Conservation (phyloP, 2,329 filamentous ascomycete genomes). For the Cladosporium sp. region DNA sequence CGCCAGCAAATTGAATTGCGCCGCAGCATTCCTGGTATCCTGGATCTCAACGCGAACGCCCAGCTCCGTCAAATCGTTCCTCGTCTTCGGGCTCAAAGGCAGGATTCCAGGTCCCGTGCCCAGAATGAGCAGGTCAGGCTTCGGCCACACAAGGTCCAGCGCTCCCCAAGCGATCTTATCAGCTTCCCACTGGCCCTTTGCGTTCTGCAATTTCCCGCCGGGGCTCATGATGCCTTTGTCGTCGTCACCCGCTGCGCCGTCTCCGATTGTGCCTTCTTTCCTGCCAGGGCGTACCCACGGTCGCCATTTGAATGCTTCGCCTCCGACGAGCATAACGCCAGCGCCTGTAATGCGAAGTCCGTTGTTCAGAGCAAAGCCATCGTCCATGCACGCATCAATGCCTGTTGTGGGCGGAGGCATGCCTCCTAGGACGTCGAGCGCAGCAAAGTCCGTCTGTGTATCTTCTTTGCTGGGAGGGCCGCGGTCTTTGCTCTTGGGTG, state of each 20-base stretch:
- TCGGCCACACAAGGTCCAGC: constrained; percentile 75
- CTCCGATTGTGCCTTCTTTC: constrained; percentile 33
- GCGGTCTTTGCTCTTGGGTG: constrained; percentile 51
- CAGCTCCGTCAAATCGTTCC: constrained; percentile 66
- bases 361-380: constrained; percentile 84
- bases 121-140: constrained; percentile 90
- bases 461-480: constrained; percentile 58
- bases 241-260: constrained; percentile 35
- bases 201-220: constrained; percentile 58
- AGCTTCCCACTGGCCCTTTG: constrained; percentile 77
- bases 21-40: constrained; percentile 89
- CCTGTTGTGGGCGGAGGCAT: constrained; percentile 73
- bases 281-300: constrained; percentile 59
- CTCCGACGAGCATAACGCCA: constrained; percentile 74
- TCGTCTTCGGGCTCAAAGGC: constrained; percentile 71
- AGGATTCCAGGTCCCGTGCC: constrained; percentile 73
- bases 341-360: constrained; percentile 65
- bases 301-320: constrained; percentile 83
- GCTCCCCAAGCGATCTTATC: constrained; percentile 67
- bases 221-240: constrained; percentile 28
- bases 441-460: constrained; percentile 67
- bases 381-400: constrained; percentile 74
- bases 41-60: constrained; percentile 84
- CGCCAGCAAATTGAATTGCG: constrained; percentile 92
- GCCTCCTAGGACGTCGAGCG: constrained; percentile 73